A percentile compares a stretch with the other conserved stretches of the same genome.
Conservation (phyloP, 2,329 filamentous ascomycete genomes). For the Colletotrichum chlorophyti region DNA sequence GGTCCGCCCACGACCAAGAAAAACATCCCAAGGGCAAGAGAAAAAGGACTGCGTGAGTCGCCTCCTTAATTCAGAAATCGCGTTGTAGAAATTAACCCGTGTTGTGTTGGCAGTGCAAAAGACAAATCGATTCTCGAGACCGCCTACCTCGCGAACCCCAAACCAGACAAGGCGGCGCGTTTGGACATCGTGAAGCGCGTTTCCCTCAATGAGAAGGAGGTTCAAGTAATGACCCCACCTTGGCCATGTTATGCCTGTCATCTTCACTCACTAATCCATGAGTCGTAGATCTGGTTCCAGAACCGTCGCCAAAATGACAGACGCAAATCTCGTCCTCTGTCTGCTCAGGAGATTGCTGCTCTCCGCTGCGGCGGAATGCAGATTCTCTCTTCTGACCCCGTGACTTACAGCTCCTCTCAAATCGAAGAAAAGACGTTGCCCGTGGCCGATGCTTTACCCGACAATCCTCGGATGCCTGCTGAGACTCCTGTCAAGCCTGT, state of each 20-base stretch:
- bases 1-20: slow-evolving; percentile 35
- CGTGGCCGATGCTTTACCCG: neutral
- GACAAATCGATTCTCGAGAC: slow-evolving; percentile 89
- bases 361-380: slow-evolving; percentile 62
- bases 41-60: slow-evolving; percentile 69
- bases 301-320: slow-evolving; percentile 93
- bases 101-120: slow-evolving; percentile 66
- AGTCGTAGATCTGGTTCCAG: slow-evolving; percentile 92
- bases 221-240: slow-evolving; percentile 70
- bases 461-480: neutral
- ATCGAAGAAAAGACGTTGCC: slow-evolving; percentile 20
- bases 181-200: slow-evolving; percentile 85
- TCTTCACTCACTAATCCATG: neutral
- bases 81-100: neutral
- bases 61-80: neutral
- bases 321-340: slow-evolving; percentile 83
- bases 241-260: neutral
- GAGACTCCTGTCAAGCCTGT: slow-evolving; percentile 13
- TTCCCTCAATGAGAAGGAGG: slow-evolving; percentile 91
- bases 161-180: slow-evolving; percentile 90
- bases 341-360: slow-evolving; percentile 76
- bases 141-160: slow-evolving; percentile 84
- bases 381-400: slow-evolving; percentile 55
- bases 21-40: slow-evolving; percentile 66
- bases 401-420: slow-evolving; percentile 37